Evolutionary conservation across 306 rosid genomes (phyloP), one percentile per base, ranked within the genome.

Genomic region (Prunus persica): DNA sequence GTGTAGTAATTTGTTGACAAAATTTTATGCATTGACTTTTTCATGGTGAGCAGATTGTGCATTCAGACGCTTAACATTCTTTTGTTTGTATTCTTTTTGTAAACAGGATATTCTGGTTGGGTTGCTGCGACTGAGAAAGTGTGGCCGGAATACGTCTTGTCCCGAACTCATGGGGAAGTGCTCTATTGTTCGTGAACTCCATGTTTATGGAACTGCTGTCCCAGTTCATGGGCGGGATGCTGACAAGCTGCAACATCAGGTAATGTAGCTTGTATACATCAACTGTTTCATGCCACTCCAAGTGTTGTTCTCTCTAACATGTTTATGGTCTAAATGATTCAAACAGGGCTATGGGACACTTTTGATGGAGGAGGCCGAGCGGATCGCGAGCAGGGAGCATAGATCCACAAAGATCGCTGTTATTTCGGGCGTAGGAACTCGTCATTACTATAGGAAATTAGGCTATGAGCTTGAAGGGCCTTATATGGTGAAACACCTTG

Each of bases 381-480:
- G 87, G 63, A 90, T 95, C 67, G 93, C 97, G 50, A 10, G 82
- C 52, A 79, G 76, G 82, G 97, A 92, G 86, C 99, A 95, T 62
- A 84, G 96, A 69, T 95, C 97, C 62, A 88, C 84, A 24, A 95
- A 95, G 78, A 83, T 88, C 58, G 99, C 90, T 18, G 97, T 95
- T 70, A 95, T 95, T 82, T 95, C 99, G 2, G 99, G 99, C 34
- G 93, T 92, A 43, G 99, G 99, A 69, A 95, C 99, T 6, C 96
- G 97, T 64, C 97, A 95, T 84, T 95, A 92, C 65, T 95, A 92
- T 80, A 81, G 97, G 79, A 95, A 92, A 79, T 64, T 95, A 80
- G 97, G 99, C 1, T 92, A 95, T 70, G 97, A 95, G 76, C 97
- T 95, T 74, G 97, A 95, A 82, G 97, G 99, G 18, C 99, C 99